Evolutionary conservation across 2,329 filamentous ascomycete species (phyloP).

Genomic region (Pseudogymnoascus sp.): DNA sequence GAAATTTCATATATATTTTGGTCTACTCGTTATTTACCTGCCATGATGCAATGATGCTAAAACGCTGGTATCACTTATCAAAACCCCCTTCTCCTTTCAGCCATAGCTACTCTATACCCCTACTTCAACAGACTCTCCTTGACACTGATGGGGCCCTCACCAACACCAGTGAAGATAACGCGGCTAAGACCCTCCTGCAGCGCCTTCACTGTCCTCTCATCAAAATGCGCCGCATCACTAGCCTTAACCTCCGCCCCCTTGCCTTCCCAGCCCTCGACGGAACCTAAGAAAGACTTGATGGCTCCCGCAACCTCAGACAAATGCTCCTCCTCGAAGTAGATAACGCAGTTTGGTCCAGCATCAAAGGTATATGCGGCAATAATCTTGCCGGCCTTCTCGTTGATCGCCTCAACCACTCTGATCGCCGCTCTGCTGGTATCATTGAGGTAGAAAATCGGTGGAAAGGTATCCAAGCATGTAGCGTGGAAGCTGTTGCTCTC

Average conservation of each 20-base stretch:
- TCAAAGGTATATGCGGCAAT: constrained; percentile 96
- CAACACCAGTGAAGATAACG: constrained; percentile 85
- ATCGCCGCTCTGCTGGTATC: constrained; percentile 84
- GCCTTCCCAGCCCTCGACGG: constrained; percentile 65
- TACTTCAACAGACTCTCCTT: constrained; percentile 63
- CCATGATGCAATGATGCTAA: constrained; percentile 2
- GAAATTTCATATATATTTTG: background rate
- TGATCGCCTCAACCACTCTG: constrained; percentile 81
- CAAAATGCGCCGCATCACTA: constrained; percentile 47
- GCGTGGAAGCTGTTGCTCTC: constrained; percentile 98
- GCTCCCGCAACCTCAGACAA: constrained; percentile 64
- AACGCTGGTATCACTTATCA: constrained; percentile 9
- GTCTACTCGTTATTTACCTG: background rate
- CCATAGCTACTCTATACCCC: constrained; percentile 41
- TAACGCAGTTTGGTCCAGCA: constrained; percentile 90
- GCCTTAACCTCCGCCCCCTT: constrained; percentile 44
- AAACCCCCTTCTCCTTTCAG: background rate
- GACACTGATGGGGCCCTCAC: constrained; percentile 77
- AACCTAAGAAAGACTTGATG: constrained; percentile 59
- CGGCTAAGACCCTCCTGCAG: constrained; percentile 75
- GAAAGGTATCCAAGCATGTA: constrained; percentile 87
- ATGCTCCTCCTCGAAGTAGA: constrained; percentile 86
- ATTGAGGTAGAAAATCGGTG: constrained; percentile 98
- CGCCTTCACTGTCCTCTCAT: constrained; percentile 55
- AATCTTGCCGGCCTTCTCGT: constrained; percentile 65